Percentiles rank a stretch among this genome's conserved stretches.
These are phyloP conservation scores for Auricularia auricula-judae DNA, from an alignment of 768 basidiomycete genomes.

Conservation along the genomic window DNA sequence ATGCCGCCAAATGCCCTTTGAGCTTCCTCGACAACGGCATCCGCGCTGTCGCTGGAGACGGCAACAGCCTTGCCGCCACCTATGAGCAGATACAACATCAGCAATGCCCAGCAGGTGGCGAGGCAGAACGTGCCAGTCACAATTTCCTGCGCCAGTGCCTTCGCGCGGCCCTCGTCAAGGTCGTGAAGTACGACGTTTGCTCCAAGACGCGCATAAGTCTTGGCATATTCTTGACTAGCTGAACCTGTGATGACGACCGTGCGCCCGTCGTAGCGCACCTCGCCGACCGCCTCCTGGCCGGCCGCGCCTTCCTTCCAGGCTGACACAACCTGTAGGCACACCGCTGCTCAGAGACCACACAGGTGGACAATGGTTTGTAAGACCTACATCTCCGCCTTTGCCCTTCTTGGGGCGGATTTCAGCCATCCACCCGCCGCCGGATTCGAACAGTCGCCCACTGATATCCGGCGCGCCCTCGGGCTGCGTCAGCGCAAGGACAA, in stretches of 20 bases:
- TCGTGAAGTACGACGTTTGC: constrained; percentile 97
- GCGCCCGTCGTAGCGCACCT: constrained; percentile 74
- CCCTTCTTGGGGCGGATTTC: constrained; percentile 77
- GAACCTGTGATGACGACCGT: constrained; percentile 91
- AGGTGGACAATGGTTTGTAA: background rate
- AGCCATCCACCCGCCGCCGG: constrained; percentile 85
- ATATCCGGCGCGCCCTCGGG: constrained; percentile 65
- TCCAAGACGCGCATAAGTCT: constrained; percentile 86
- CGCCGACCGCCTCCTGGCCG: constrained; percentile 28
- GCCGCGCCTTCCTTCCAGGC: constrained; percentile 48
- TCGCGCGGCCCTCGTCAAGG: constrained; percentile 75
- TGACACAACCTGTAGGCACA: constrained; percentile 41
- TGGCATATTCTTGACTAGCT: constrained; percentile 72
- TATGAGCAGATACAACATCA: no score
- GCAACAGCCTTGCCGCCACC: constrained; percentile 68
- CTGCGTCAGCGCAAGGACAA: constrained; percentile 80
- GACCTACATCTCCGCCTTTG: background rate
- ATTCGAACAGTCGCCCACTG: constrained; percentile 76
- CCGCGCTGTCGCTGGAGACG: constrained; percentile 56
- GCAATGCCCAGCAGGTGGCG: no score
- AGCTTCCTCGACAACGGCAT: constrained; percentile 68
- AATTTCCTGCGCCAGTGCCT: constrained; percentile 79
- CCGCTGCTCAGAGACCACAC: constrained; percentile 38
- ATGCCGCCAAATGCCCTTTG: constrained; percentile 11
- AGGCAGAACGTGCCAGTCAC: constrained; percentile 34